Evolutionary conservation across 805 yeast species (phyloP).

Genomic region (Millerago galiae): DNA sequence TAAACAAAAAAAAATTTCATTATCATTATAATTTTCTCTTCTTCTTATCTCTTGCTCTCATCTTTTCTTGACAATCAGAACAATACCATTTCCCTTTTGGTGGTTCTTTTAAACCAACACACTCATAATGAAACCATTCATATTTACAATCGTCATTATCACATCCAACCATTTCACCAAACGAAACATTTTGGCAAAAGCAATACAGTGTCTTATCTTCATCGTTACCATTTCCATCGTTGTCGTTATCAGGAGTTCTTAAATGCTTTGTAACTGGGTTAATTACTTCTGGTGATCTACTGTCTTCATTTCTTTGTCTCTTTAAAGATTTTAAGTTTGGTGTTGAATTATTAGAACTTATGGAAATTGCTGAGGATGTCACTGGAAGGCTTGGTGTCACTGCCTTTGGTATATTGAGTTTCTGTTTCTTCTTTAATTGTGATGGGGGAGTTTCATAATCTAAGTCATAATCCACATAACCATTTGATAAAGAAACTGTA

Average conservation of each 20-base stretch:
- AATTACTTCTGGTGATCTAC: conserved; percentile 15
- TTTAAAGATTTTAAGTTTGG: conserved; percentile 15
- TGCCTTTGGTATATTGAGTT: not conserved
- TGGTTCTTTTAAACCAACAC: conserved; percentile 84
- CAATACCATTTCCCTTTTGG: conserved; percentile 96
- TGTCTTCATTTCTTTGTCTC: conserved; percentile 19
- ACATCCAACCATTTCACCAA: conserved; percentile 96
- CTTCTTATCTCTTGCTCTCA: conserved; percentile 23
- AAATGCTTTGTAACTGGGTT: not conserved
- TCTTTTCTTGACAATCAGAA: conserved; percentile 59
- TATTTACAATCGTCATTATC: conserved; percentile 82
- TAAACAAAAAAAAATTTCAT: not conserved
- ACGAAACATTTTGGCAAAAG: conserved; percentile 88
- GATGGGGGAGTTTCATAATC: not conserved
- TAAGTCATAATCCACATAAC: not conserved
- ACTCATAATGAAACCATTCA: conserved; percentile 96
- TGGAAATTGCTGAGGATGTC: not conserved
- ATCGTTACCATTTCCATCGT: conserved; percentile 31
- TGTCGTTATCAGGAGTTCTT: conserved; percentile 7
- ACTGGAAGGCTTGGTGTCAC: not conserved
- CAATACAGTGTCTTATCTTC: conserved; percentile 75
- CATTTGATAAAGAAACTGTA: conserved; percentile 12
- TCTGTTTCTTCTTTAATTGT: conserved; percentile 1
- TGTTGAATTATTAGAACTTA: conserved; percentile 9
- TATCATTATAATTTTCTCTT: conserved; percentile 15